Base-by-base conservation (phyloP, 2,329 filamentous ascomycete genomes). In the Hymenoscyphus scutula region DNA sequence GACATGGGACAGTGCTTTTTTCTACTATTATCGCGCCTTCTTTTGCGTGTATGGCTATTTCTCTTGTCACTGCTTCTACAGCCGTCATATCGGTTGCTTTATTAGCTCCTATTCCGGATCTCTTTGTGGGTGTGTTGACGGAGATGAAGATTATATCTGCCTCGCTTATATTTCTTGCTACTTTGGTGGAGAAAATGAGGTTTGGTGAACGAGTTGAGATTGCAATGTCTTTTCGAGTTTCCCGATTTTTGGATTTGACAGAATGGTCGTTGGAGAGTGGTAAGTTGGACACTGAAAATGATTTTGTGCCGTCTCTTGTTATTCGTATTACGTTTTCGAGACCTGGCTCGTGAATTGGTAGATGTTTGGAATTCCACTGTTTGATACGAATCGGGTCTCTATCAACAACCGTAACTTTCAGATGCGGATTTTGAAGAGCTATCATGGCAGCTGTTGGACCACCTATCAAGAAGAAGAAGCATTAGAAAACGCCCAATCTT, bases 61-160 rank as follows among this genome's bases (percentile, higher is more conserved):
- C 84, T 58, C 82, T 81, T 1, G 85, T 86, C 5, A 89, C 89
- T 19, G 84, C 84, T 74, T 93, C 89, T 29, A 93, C 84, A 11
- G 86, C 85, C 1, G 84, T 85, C 78, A 93, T 84, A 69, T 93
- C 89, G 17, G 89, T 89, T 0, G 90, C 89, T 67, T 81, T 83
- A 11, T 89, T 89, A 5, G 87, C 86, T 56, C 90, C 90, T 25
- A 85, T 77, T 60, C 90, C 90, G 56, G 82, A 83, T 38, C 79
- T 83, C 77, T 92, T 93, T 53, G 90, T 92, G 1, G 90, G 90
- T 0, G 90, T 93, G 74, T 92, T 91, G 69, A 94, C 90, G 15
- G 88, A 85, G 61, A 93, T 83, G 63, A 94, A 84, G 62, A 94
- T 83, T 53, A 93, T 77, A 71, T 93, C 89, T 13, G 90, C 89